phyloP scores from a whole-genome alignment of 768 basidiomycete species.

The Boletus tomentosulus region DNA sequence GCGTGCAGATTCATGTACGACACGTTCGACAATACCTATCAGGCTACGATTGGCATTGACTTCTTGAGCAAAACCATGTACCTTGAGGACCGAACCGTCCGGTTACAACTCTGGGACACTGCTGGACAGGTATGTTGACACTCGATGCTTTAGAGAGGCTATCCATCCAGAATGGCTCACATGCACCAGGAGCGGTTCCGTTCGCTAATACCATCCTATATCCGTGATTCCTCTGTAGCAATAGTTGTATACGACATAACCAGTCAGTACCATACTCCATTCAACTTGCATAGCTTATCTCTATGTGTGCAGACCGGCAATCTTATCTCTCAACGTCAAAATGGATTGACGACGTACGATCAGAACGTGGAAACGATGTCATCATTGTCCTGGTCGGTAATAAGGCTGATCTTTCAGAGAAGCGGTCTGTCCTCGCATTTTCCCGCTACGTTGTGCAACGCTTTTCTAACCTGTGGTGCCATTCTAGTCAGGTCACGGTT shows the following conservation, averaged over 20 bases:
- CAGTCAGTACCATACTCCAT: conserved; percentile 51
- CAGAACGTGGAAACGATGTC: conserved; percentile 95
- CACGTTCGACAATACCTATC: conserved; percentile 99
- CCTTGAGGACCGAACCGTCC: conserved; percentile 95
- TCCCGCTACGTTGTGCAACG: background rate
- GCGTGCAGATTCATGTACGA: conserved; percentile 90
- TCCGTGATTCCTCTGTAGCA: conserved; percentile 96
- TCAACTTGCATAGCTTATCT: conserved; percentile 1
- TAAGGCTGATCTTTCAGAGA: conserved; percentile 98
- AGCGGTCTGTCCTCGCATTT: conserved; percentile 60
- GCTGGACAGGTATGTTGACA: conserved; percentile 72
- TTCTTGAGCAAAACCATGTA: conserved; percentile 99
- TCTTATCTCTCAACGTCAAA: conserved; percentile 98
- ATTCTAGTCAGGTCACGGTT: conserved; percentile 91
- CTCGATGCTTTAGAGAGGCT: background rate
- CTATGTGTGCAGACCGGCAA: conserved; percentile 64
- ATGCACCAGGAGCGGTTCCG: conserved; percentile 84
- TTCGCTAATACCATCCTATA: conserved; percentile 96
- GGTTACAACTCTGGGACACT: conserved; percentile 98
- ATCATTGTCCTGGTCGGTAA: conserved; percentile 98
- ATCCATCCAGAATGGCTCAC: conserved; percentile 1
- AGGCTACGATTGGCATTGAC: conserved; percentile 97
- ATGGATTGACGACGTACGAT: conserved; percentile 99
- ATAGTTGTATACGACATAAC: conserved; percentile 99
- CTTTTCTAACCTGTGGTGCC: conserved; percentile 6